phyloP scores from a whole-genome alignment of 2,329 filamentous ascomycete species.

The Fusarium xylarioides region DNA sequence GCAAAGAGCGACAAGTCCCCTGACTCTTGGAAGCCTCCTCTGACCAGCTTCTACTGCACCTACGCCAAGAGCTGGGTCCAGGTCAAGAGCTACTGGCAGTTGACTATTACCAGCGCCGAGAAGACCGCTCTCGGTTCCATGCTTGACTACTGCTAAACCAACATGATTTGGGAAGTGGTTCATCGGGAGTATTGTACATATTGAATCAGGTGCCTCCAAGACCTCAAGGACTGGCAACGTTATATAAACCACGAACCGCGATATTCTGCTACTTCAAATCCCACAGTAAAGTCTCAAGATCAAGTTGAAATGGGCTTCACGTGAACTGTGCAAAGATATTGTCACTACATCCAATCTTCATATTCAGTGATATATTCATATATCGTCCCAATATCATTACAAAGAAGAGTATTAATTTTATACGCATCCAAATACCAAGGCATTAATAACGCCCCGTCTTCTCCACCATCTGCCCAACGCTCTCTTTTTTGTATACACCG shows the following conservation, averaged over 20 bases:
- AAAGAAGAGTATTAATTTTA: conserved; percentile 33
- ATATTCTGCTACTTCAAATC: not conserved
- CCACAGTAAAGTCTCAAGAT: not conserved
- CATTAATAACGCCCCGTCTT: conserved; percentile 19
- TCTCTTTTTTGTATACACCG: conserved; percentile 28
- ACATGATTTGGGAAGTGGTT: not conserved
- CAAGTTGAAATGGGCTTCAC: not conserved
- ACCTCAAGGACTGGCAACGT: not conserved
- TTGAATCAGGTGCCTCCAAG: not conserved
- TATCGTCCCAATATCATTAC: conserved; percentile 29
- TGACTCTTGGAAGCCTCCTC: conserved; percentile 78
- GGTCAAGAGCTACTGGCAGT: conserved; percentile 76
- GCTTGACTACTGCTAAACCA: conserved; percentile 45
- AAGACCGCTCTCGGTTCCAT: conserved; percentile 69
- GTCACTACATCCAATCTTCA: not conserved
- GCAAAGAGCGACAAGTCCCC: conserved; percentile 77
- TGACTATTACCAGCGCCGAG: conserved; percentile 77
- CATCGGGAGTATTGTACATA: not conserved
- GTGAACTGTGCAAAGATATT: not conserved
- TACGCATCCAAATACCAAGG: conserved; percentile 21
- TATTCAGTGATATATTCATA: conserved; percentile 7
- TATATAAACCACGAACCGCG: not conserved
- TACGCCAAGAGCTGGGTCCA: conserved; percentile 81
- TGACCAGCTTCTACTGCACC: conserved; percentile 76
- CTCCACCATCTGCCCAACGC: not conserved